phyloP scores from a whole-genome alignment of 2,329 filamentous ascomycete genomes.

The Beauveria sp. region DNA sequence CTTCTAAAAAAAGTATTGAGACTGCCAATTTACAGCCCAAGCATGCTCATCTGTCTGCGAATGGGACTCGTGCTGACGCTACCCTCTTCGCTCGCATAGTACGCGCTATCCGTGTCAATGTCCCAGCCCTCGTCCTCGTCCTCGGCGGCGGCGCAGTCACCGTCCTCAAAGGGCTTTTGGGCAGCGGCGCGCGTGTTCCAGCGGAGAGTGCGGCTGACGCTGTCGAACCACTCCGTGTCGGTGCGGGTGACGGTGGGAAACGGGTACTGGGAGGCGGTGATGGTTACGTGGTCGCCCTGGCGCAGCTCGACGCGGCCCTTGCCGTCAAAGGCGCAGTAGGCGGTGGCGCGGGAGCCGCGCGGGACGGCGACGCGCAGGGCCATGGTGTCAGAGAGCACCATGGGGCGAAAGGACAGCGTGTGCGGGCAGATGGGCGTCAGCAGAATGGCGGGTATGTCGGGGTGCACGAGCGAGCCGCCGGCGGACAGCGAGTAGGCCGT shows the following conservation, averaged over 20 bases:
- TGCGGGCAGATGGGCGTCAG: conserved; percentile 97
- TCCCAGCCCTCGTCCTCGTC: conserved; percentile 65
- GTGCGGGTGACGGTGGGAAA: conserved; percentile 93
- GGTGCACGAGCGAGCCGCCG: conserved; percentile 90
- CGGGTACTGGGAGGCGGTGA: conserved; percentile 91
- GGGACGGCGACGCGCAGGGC: conserved; percentile 85
- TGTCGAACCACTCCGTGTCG: conserved; percentile 93
- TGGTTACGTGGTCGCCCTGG: conserved; percentile 91
- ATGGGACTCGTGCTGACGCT: conserved; percentile 61
- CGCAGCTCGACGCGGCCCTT: conserved; percentile 91
- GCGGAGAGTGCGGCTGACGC: conserved; percentile 79
- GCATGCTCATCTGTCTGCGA: conserved; percentile 64
- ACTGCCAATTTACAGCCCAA: conserved; percentile 35
- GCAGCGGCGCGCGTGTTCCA: conserved; percentile 93
- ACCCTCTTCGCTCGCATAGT: conserved; percentile 65
- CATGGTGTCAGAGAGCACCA: conserved; percentile 95
- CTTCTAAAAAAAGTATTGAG: neutral
- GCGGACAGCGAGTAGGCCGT: conserved; percentile 96
- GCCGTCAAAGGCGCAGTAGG: conserved; percentile 95
- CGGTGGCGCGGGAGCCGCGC: conserved; percentile 76
- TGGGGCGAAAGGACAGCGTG: conserved; percentile 91
- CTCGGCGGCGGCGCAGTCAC: conserved; percentile 42
- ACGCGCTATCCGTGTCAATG: conserved; percentile 81
- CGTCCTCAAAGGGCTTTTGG: conserved; percentile 77
- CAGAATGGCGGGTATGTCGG: conserved; percentile 92